Evolutionary conservation across 148 eudicot genomes (phyloP).

Genomic region (Pharnaceum exiguum): DNA sequence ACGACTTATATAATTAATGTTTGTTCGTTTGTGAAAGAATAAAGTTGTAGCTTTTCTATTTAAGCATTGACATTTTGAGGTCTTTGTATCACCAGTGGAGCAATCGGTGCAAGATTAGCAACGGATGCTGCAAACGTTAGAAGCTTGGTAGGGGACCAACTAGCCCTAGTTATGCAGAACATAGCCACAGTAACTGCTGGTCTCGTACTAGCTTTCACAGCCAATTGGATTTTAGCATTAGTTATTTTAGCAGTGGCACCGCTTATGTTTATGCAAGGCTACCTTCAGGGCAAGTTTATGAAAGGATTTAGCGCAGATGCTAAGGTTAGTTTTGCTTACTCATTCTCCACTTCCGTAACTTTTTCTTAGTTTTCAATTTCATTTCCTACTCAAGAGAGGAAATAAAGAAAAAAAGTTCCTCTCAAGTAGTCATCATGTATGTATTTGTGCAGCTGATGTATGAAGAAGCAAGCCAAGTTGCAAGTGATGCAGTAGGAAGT

Average conservation of each 20-base stretch:
- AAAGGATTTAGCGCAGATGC: constrained; percentile 81
- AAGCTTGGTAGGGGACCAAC: constrained; percentile 79
- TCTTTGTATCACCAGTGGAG: constrained; percentile 46
- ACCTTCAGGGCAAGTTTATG: constrained; percentile 46
- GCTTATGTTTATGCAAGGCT: constrained; percentile 53
- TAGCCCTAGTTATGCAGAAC: constrained; percentile 62
- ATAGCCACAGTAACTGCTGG: constrained; percentile 53
- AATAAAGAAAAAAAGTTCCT: no score
- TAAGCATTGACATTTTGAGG: background rate
- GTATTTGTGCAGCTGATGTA: constrained; percentile 49
- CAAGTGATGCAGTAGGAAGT: constrained; percentile 78
- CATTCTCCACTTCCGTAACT: background rate
- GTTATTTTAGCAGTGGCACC: constrained; percentile 56
- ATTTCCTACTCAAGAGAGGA: background rate
- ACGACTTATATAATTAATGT: background rate
- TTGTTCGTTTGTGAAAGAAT: background rate
- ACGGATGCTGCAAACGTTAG: constrained; percentile 74
- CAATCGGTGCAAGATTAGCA: constrained; percentile 81
- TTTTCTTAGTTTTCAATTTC: background rate
- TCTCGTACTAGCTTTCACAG: constrained; percentile 62
- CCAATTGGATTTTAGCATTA: constrained; percentile 74
- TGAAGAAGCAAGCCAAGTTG: constrained; percentile 89
- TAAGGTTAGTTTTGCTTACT: constrained; percentile 31
- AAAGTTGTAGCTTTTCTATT: background rate
- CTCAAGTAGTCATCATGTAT: background rate